Conservation (phyloP, 2,329 filamentous ascomycete species). For the Colletotrichum musae region DNA sequence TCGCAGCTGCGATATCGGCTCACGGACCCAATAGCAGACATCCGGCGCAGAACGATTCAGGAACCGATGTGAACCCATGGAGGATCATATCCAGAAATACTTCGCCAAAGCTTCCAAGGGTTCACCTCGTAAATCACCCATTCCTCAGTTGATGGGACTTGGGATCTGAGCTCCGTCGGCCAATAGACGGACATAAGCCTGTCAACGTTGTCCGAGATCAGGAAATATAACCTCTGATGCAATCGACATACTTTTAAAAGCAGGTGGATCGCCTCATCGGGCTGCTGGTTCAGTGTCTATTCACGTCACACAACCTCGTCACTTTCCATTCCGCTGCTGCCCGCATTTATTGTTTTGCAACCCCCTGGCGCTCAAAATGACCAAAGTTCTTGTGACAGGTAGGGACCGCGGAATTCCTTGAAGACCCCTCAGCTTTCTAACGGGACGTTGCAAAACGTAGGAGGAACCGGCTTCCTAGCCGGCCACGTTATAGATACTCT, state of each 20-base stretch:
- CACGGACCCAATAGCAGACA: not conserved
- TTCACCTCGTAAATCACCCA: too few species aligned
- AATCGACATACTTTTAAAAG: too few species aligned
- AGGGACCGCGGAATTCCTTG: not conserved
- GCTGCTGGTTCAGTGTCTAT: too few species aligned
- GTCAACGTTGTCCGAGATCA: too few species aligned
- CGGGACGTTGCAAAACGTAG: not conserved
- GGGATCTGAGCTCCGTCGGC: too few species aligned
- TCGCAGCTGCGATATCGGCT: not conserved
- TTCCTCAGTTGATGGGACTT: too few species aligned
- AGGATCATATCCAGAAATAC: too few species aligned
- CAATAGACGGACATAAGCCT: too few species aligned
- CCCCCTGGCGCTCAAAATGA: not conserved
- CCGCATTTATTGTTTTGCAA: not conserved
- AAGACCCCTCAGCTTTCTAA: not conserved
- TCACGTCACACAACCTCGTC: not conserved
- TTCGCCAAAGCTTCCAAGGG: too few species aligned
- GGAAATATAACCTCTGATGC: too few species aligned
- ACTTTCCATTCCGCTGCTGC: not conserved
- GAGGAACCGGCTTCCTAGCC: conserved; percentile 31
- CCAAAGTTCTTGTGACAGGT: conserved; percentile 32
- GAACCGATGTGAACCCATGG: not conserved
- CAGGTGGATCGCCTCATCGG: too few species aligned
- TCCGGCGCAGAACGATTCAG: not conserved
- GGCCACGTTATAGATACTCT: conserved; percentile 29